Conservation (phyloP, 75 land plant species). For the Isoetes taiwanensis region DNA sequence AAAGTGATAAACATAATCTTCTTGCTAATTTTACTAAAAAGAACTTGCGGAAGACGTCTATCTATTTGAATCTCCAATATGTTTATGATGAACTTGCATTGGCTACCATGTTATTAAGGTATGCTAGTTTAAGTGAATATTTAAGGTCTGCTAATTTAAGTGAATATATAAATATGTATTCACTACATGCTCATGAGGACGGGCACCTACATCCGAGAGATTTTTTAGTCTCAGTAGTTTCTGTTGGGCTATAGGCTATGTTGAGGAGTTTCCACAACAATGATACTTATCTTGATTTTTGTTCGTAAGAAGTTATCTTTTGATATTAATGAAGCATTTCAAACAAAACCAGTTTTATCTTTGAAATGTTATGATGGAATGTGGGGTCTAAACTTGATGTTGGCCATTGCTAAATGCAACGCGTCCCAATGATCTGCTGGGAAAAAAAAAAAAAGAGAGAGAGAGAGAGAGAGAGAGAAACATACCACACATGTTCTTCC, state of each 20-base stretch:
- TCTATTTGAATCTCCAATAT: not conserved
- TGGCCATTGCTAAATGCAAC: not conserved
- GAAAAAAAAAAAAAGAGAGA: not conserved
- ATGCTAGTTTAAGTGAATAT: no score
- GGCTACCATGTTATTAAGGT: no score
- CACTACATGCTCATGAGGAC: no score
- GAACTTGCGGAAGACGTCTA: not conserved
- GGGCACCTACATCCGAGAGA: no score
- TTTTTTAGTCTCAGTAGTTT: no score
- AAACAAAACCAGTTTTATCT: no score
- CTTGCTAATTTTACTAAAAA: not conserved
- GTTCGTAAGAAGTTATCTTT: not conserved
- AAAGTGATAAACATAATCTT: no score
- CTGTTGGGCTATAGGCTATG: no score
- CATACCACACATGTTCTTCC: constrained; percentile 99
- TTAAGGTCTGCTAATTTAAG: no score
- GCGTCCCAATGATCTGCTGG: not conserved
- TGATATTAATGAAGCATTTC: not conserved
- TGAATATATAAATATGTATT: no score
- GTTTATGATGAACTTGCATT: not conserved
- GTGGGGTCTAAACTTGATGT: no score
- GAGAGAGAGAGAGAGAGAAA: not conserved
- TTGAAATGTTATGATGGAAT: no score
- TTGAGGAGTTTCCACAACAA: not conserved
- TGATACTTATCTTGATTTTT: not conserved